Base-by-base conservation (phyloP, 2,329 filamentous ascomycete species). In the Arthrobotrys conoides region DNA sequence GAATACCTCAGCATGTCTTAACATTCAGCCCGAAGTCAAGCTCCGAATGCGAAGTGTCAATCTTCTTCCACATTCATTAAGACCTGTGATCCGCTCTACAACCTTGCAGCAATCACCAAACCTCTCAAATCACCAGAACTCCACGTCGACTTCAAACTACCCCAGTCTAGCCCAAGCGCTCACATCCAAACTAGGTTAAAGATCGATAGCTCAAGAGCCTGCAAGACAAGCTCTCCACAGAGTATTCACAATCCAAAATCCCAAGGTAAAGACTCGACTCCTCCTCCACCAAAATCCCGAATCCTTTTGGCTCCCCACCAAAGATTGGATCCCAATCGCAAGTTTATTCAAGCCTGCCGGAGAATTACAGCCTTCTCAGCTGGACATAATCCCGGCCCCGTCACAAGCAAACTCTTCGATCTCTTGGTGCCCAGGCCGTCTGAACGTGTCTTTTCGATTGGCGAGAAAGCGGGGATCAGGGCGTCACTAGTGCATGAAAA, bases 381-480 rank as follows among this genome's bases (percentile, higher is more conserved):
- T n/a, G 59, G 20, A 10, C 4, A 22, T 27, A 30, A 64, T 27
- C 30, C 44, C 38, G 36, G 22, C 33, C 33, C 44, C 41, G 16
- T 65, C 24, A 18, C 20, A 59, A 59, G 53, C 53, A 59, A 59
- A 59, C 27, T 22, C 16, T 18, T 53, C 30, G 33, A 67, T 67
- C 64, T 51, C 30, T 55, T 67, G 46, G 30, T 65, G 61, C 61
- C 44, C 30, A 64, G 44, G 22, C 30, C 46, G 10, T 51, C 49
- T 22, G 63, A 66, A 61, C 55, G 64, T 75, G 71, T 48, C 44
- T 59, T 30, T 48, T 63, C 71, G 71, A 75, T 75, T 75, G 71
- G 71, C 71, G 71, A 75, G 55, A 63, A 75, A 63, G 64, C 71
- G 53, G 71, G 64, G 64, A 64, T 69, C 64, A 75, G 71, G 30